Base-by-base conservation (phyloP, 1,284 basidiomycete species). In the Ceratobasidium sp. region DNA sequence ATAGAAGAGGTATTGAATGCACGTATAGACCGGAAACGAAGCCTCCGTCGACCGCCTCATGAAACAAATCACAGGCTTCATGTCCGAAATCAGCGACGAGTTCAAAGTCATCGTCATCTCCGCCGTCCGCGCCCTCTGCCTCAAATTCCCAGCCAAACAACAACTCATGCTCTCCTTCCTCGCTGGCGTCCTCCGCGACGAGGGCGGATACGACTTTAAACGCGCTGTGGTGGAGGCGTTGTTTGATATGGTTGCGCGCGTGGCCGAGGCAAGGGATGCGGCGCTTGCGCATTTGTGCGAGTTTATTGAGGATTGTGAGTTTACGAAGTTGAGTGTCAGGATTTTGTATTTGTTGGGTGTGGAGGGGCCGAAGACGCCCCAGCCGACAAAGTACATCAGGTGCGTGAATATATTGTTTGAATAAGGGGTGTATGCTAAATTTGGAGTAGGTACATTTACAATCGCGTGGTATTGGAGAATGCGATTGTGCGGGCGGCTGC, bases 21-120 rank as follows among this genome's bases (percentile, higher is more conserved):
- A 62, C 74, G 21, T 38, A 44, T 77, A 85, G 95, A 99, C 98
- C 44, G 98, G 98, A 44, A 99, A 98, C 82, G 98, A 99, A 83
- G 96, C 96, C 4, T 98, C 95, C 1, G 98, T 99, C 41, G 98
- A 99, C 83, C 91, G 98, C 71, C 88, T 99, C 76, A 99, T 99
- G 91, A 99, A 99, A 83, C 97, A 99, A 83, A 99, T 99, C 80
- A 94, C 95, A 66, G 92, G 95, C 59, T 99, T 99, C 86, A 98
- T 99, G 96, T 89, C 92, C 76, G 98, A 99, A 82, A 99, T 99
- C 82, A 97, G 94, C 77, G 98, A 99, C 82, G 98, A 99, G 83
- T 99, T 99, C 89, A 99, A 99, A 86, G 96, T 99, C 80, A 98
- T 99, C 82, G 98, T 99, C 70, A 97, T 99, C 76, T 96, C 98